A percentile compares a stretch with the other conserved stretches of the same genome.
These are phyloP conservation scores for Pleurozium schreberi DNA, from an alignment of 225 moss, liverwort and hornwort genomes.

Conservation along the genomic window DNA sequence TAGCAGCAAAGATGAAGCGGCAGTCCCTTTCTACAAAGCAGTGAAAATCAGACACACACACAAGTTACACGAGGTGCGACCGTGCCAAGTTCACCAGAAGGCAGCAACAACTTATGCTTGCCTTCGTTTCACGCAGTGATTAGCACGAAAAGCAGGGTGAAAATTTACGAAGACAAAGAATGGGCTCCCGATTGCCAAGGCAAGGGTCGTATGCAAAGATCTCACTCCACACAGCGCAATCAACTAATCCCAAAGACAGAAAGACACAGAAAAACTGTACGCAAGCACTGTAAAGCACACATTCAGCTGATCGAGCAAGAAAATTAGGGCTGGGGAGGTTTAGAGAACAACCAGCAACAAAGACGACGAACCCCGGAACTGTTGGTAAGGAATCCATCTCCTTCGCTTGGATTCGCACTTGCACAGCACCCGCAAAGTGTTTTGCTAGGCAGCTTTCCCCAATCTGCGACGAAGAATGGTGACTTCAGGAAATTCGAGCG, in stretches of 20 bases:
- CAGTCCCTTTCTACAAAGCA: neutral
- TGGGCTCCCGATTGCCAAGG: too few species aligned
- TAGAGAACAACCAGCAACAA: neutral
- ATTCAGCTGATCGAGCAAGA: neutral
- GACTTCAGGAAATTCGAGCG: accelerated
- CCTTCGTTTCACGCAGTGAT: neutral
- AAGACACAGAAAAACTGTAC: neutral
- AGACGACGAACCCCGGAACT: neutral
- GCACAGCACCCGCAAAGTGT: neutral
- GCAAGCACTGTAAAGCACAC: neutral
- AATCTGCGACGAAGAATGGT: neutral
- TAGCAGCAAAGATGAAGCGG: neutral
- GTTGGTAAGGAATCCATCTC: neutral
- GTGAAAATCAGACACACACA: too few species aligned
- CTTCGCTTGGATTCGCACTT: neutral
- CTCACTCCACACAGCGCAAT: neutral
- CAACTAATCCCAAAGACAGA: neutral
- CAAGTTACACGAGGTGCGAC: neutral
- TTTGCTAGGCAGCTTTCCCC: neutral
- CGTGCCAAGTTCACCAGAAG: neutral
- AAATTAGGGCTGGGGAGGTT: neutral
- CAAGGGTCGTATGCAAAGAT: neutral
- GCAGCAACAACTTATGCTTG: neutral
- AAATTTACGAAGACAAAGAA: neutral
- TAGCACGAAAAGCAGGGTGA: neutral